Base-by-base conservation (phyloP, 352 stramenopile species). In the Albugo candida region DNA sequence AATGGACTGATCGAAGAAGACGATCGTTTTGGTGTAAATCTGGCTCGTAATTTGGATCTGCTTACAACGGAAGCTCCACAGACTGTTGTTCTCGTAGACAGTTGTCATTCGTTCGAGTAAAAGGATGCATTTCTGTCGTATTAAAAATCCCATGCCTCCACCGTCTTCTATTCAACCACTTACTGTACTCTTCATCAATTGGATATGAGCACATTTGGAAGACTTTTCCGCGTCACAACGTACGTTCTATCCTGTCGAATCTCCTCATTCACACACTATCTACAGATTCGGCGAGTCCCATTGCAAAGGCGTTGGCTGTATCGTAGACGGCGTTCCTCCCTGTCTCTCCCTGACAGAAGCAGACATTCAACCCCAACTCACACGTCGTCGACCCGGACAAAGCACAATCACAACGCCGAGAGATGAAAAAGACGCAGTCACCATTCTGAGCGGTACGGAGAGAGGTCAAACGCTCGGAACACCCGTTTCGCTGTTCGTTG, bases 321-420 rank as follows among this genome's bases (percentile, higher is more conserved):
- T 95, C 46, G 66, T 99, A 5, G 95, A 99, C 63, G 94, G 94
- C 35, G 96, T 95, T 52, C 95, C 95, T 16, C 94, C 95, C n/a
- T 94, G 89, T 19, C 80, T 99, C 48, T 73, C 67, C 31, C 65
- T 99, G 17, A 96, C 85, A 0, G 69, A 93, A 41, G 86, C 89
- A 18, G 92, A 98, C 52, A 95, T 99, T 49, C 95, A 99, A 70
- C 70, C 81, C 38, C 94, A 99, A 68, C 81, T 99, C 46, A 96
- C 97, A 62, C 79, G 94, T 38, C 78, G 95, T 42, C 86, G 94
- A 45, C 95, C 95, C 0, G 95, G 94, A 6, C 95, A 99, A 69
- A 97, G 83, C 56, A 87, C 95, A 47, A 92, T 99, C 57, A 99
- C 95, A 43, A 99, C 95, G 16, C 95, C 95, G 20, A 79, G 95